These are phyloP conservation scores for Blastomyces emzantsi DNA, from an alignment of 2,329 filamentous ascomycete genomes.

Conservation along the genomic window DNA sequence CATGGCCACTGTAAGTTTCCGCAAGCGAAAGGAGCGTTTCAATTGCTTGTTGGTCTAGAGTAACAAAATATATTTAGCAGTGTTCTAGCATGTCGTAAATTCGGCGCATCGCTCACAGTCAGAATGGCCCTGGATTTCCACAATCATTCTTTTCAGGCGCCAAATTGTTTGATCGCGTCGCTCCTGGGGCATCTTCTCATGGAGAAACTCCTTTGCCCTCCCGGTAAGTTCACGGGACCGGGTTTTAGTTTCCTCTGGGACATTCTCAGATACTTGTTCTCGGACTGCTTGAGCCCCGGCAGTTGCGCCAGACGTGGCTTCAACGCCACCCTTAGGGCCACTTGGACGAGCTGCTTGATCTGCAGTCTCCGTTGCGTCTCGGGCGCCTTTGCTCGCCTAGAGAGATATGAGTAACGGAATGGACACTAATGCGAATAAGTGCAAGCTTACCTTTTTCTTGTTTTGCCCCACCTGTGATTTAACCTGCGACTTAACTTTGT, in stretches of 20 bases:
- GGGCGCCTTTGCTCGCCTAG: conserved; percentile 41
- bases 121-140: conserved; percentile 90
- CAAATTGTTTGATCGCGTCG: conserved; percentile 86
- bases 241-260: conserved; percentile 50
- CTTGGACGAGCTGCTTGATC: conserved; percentile 35
- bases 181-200: conserved; percentile 81
- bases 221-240: conserved; percentile 31
- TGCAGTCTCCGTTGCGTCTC: conserved; percentile 49
- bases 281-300: conserved; percentile 32
- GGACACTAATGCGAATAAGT: conserved; percentile 12
- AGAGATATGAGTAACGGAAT: neutral
- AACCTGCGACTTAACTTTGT: conserved; percentile 58
- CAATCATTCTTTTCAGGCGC: conserved; percentile 94
- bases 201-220: conserved; percentile 62
- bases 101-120: conserved; percentile 54
- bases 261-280: conserved; percentile 51
- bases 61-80: conserved; percentile 6
- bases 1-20: conserved; percentile 73
- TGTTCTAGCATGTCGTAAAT: neutral
- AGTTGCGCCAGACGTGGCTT: conserved; percentile 24
- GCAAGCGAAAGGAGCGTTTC: conserved; percentile 75
- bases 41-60: conserved; percentile 70
- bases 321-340: neutral
- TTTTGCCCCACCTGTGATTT: conserved; percentile 52
- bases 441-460: conserved; percentile 41